Conservation (phyloP, 164 flowering plant species). For the Vitis riparia region DNA sequence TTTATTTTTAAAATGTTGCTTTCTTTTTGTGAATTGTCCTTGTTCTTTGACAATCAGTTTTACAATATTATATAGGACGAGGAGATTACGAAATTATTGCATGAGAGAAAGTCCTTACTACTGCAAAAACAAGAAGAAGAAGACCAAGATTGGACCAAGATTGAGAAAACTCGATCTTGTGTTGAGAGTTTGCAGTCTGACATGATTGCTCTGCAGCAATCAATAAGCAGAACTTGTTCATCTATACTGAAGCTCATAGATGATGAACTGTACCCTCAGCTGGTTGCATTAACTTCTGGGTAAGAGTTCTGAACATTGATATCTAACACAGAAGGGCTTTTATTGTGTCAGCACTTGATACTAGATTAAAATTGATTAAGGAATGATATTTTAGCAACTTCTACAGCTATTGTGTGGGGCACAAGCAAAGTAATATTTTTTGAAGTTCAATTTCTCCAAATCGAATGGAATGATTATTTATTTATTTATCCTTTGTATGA, state of each 20-base stretch:
- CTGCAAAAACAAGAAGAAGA: constrained; percentile 65
- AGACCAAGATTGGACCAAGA: constrained; percentile 52
- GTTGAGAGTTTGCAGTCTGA: constrained; percentile 66
- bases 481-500: neutral
- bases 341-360: neutral
- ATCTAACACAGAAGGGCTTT: neutral
- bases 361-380: neutral
- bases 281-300: constrained; percentile 70
- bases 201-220: constrained; percentile 47
- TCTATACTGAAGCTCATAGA: constrained; percentile 54
- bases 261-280: constrained; percentile 75
- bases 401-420: neutral
- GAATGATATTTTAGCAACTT: neutral
- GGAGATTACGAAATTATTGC: constrained; percentile 58
- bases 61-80: constrained; percentile 52
- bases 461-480: neutral
- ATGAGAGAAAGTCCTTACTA: constrained; percentile 51
- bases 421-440: neutral
- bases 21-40: neutral
- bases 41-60: neutral
- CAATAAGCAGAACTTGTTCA: constrained; percentile 48
- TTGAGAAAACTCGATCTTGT: constrained; percentile 51
- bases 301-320: constrained; percentile 21
- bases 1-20: neutral
- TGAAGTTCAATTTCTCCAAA: neutral